A percentile compares a stretch with the other conserved stretches of the same genome.
These are phyloP conservation scores for Tylopilus microsporus DNA, from an alignment of 1,284 basidiomycete genomes.

Conservation along the genomic window DNA sequence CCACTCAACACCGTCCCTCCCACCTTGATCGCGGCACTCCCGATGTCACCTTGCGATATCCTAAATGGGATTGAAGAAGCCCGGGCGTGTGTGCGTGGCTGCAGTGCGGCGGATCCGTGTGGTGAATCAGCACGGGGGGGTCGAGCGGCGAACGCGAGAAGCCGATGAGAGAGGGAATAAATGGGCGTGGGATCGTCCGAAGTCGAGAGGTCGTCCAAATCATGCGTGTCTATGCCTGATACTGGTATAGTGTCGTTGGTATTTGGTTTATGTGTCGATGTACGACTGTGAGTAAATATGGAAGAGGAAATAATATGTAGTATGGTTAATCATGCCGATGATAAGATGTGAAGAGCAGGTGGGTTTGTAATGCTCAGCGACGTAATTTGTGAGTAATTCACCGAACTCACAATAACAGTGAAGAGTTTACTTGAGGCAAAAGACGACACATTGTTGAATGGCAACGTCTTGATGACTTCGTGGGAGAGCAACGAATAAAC, in stretches of 20 bases:
- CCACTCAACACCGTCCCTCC: conserved; percentile 60
- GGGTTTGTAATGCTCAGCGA: conserved; percentile 56
- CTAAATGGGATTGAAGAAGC: conserved; percentile 27
- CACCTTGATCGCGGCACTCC: conserved; percentile 52
- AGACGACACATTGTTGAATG: conserved; percentile 41
- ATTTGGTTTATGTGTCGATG: conserved; percentile 32
- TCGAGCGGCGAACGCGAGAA: conserved; percentile 57
- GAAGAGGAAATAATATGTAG: conserved; percentile 48
- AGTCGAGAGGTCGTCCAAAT: conserved; percentile 16
- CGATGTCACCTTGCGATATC: conserved; percentile 45
- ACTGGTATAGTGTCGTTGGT: conserved; percentile 38
- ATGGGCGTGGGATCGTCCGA: conserved; percentile 38
- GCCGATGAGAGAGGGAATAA: conserved; percentile 57
- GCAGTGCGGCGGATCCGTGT: conserved; percentile 14
- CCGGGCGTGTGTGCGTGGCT: conserved; percentile 22
- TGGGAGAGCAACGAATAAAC: conserved; percentile 61
- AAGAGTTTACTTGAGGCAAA: conserved; percentile 50
- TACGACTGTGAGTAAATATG: conserved; percentile 34
- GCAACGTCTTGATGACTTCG: conserved; percentile 47
- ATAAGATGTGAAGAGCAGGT: conserved; percentile 53
- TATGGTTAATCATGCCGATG: conserved; percentile 47
- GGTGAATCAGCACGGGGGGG: conserved; percentile 34
- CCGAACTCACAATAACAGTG: conserved; percentile 53
- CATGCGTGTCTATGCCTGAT: conserved; percentile 32
- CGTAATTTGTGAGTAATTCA: background rate